These are phyloP conservation scores for Ilyonectria sp. DNA, from an alignment of 2,329 filamentous ascomycete genomes.

Conservation along the genomic window DNA sequence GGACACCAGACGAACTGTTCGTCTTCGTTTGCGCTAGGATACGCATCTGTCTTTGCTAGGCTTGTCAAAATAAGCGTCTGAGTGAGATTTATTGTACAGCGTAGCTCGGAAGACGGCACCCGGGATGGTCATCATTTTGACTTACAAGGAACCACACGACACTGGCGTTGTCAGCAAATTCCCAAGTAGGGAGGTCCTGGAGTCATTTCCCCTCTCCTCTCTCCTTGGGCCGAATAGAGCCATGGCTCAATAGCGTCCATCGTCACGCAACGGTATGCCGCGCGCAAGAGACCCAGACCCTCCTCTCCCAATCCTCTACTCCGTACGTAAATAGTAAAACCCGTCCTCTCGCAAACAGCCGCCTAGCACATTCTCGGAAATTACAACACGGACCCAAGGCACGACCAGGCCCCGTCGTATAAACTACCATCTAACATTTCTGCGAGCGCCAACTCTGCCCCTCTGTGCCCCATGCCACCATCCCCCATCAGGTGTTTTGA, in stretches of 20 bases:
- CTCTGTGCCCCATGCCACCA: neutral
- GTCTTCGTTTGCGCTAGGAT: neutral
- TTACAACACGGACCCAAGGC: slow-evolving; percentile 5
- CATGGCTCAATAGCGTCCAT: neutral
- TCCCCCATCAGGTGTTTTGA: slow-evolving; percentile 9
- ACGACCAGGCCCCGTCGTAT: slow-evolving; percentile 8
- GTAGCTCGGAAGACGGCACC: slow-evolving; percentile 5
- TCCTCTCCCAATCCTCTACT: too few species aligned
- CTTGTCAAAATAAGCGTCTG: neutral
- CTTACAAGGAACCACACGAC: neutral
- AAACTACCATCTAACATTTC: slow-evolving; percentile 12
- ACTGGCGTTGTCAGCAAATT: neutral
- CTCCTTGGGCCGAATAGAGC: neutral
- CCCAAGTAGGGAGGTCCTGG: slow-evolving; percentile 2
- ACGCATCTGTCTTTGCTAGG: neutral
- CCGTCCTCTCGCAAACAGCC: neutral
- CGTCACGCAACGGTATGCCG: neutral
- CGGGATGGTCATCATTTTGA: neutral
- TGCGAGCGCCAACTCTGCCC: neutral
- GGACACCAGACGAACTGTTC: neutral
- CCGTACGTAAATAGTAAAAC: too few species aligned
- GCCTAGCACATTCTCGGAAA: slow-evolving; percentile 1
- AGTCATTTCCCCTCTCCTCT: neutral
- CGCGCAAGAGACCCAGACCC: neutral
- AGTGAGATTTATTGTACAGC: neutral